Percentiles rank a stretch among this genome's conserved stretches.
These are phyloP conservation scores for Limnanthes douglasii DNA, from an alignment of 345 rosid genomes.

Conservation along the genomic window DNA sequence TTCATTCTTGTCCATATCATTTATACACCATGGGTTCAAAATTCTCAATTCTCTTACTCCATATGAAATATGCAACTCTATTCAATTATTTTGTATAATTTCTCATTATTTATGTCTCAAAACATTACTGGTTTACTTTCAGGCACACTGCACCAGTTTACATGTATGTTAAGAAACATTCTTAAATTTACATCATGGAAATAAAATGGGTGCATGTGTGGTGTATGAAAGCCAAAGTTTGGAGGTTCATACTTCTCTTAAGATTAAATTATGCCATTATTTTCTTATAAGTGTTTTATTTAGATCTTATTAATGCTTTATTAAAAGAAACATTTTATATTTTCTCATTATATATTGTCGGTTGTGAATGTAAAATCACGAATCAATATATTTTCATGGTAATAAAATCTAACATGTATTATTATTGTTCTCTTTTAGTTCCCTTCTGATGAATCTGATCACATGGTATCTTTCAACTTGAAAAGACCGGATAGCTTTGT, in stretches of 20 bases:
- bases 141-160: slow-evolving; percentile 75
- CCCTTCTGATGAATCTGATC: slow-evolving; percentile 29
- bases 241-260: slow-evolving; percentile 26
- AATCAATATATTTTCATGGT: not conserved
- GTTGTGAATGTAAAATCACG: slow-evolving; percentile 1
- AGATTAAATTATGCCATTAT: not conserved
- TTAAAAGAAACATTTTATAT: too few relatives aligned
- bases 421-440: slow-evolving; percentile 21
- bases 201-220: slow-evolving; percentile 42
- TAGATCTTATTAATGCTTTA: slow-evolving; percentile 2
- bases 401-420: slow-evolving; percentile 6
- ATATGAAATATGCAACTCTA: slow-evolving; percentile 53
- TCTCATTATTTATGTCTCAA: slow-evolving; percentile 1
- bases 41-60: slow-evolving; percentile 53
- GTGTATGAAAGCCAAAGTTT: slow-evolving; percentile 37
- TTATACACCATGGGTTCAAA: slow-evolving; percentile 66
- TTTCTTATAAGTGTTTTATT: too few relatives aligned
- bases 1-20: slow-evolving; percentile 82
- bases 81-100: slow-evolving; percentile 1
- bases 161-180: slow-evolving; percentile 48
- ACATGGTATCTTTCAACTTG: slow-evolving; percentile 68
- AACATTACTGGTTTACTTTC: slow-evolving; percentile 9
- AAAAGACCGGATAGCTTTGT: slow-evolving; percentile 91
- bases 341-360: slow-evolving; percentile 2
- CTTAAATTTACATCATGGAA: slow-evolving; percentile 44